A percentile compares a stretch with the other conserved stretches of the same genome.
These are phyloP conservation scores for Echeveria elegans DNA, from an alignment of 164 flowering plant genomes.

Conservation along the genomic window DNA sequence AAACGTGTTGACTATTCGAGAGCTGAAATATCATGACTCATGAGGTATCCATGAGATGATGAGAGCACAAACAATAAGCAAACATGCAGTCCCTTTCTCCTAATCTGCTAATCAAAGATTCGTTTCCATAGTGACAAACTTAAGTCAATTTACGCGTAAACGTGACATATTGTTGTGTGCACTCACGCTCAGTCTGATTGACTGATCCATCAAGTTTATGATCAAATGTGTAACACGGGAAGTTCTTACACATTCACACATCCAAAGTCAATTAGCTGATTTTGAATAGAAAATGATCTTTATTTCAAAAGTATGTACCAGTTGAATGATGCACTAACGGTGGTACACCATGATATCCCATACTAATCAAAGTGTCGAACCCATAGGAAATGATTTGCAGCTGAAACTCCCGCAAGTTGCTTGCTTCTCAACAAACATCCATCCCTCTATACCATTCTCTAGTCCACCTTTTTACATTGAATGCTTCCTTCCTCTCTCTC, in stretches of 20 bases:
- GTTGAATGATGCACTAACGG: background rate
- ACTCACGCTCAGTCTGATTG: background rate
- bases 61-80: background rate
- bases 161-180: background rate
- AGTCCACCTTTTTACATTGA: conserved; percentile 1
- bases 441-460: background rate
- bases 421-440: background rate
- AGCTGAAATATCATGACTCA: no score
- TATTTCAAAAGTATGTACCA: background rate
- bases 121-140: background rate
- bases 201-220: background rate
- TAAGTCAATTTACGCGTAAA: conserved; percentile 1
- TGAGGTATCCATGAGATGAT: no score
- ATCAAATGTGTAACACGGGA: background rate
- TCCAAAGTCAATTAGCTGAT: background rate
- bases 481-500: background rate
- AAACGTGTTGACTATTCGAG: background rate
- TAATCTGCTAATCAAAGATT: background rate
- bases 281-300: background rate
- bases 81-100: background rate
- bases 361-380: background rate
- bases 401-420: conserved; percentile 4
- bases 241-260: background rate
- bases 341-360: background rate
- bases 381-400: background rate